phyloP scores from a whole-genome alignment of 495 filamentous ascomycete species.

The Talaromyces borbonicus region DNA sequence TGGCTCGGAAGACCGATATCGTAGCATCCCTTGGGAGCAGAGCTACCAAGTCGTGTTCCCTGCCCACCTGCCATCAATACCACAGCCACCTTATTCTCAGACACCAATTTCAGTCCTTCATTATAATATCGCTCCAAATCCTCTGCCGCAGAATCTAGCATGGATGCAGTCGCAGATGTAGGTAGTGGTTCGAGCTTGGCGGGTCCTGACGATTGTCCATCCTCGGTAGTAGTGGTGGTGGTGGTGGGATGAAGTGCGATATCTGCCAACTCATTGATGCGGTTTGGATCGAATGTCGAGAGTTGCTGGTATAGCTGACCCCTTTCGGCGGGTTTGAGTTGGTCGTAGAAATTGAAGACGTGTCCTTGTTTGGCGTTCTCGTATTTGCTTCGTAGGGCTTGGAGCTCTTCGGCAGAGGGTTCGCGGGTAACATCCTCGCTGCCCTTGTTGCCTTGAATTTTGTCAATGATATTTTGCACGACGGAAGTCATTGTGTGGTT shows the following conservation, averaged over 20 bases:
- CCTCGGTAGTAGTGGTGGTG: no score
- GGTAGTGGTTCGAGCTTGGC: slow-evolving; percentile 78
- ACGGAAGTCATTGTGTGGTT: slow-evolving; percentile 5
- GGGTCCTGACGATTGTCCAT: slow-evolving; percentile 28
- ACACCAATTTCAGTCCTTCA: slow-evolving; percentile 73
- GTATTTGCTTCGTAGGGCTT: slow-evolving; percentile 70
- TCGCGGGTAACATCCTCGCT: slow-evolving; percentile 44
- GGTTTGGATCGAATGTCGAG: slow-evolving; percentile 62
- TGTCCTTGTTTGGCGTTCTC: slow-evolving; percentile 73
- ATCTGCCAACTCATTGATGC: slow-evolving; percentile 76
- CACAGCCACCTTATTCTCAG: slow-evolving; percentile 83
- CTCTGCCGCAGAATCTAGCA: slow-evolving; percentile 75
- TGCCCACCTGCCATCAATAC: slow-evolving; percentile 97
- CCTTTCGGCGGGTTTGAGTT: slow-evolving; percentile 62
- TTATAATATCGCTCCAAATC: slow-evolving; percentile 81
- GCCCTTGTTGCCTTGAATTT: slow-evolving; percentile 37
- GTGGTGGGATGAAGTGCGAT: slow-evolving; percentile 71
- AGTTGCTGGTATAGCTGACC: slow-evolving; percentile 73
- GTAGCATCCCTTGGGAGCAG: slow-evolving; percentile 92
- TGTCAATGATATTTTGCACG: slow-evolving; percentile 51
- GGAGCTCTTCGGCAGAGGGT: slow-evolving; percentile 62
- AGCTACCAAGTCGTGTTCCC: slow-evolving; percentile 89
- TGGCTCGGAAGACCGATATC: slow-evolving; percentile 85
- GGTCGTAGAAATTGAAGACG: slow-evolving; percentile 84
- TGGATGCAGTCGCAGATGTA: slow-evolving; percentile 77